Percentiles rank a stretch among this genome's conserved stretches.
These are phyloP conservation scores for Globisporangium nagaii DNA, from an alignment of 352 stramenopile species.

Conservation along the genomic window DNA sequence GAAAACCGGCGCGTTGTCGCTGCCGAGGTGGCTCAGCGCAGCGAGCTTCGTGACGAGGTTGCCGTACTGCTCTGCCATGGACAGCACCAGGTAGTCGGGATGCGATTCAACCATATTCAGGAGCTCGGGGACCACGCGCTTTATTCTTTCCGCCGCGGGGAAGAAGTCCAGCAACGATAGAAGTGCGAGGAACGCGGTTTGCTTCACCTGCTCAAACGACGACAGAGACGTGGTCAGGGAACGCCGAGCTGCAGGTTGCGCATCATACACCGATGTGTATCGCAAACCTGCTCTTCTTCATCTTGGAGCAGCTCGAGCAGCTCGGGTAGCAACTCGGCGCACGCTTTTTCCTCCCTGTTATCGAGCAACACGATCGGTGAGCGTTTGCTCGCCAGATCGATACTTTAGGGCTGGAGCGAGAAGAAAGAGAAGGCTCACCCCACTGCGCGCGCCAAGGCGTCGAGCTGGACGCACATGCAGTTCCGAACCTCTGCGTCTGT, in stretches of 20 bases:
- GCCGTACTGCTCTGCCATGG: conserved; percentile 49
- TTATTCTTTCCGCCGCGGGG: conserved; percentile 39
- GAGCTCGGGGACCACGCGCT: conserved; percentile 66
- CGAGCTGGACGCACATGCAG: conserved; percentile 82
- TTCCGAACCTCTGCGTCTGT: conserved; percentile 77
- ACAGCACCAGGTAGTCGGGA: conserved; percentile 53
- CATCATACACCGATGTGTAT: not conserved
- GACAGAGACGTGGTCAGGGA: not conserved
- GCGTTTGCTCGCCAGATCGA: not conserved
- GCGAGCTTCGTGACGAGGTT: conserved; percentile 62
- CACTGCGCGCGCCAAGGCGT: conserved; percentile 61
- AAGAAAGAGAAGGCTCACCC: conserved; percentile 24
- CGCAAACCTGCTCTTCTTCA: conserved; percentile 66
- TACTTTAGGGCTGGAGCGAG: not conserved
- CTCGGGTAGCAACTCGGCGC: conserved; percentile 60
- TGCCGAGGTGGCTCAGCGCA: conserved; percentile 47
- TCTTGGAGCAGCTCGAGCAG: conserved; percentile 75
- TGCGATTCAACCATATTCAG: conserved; percentile 44
- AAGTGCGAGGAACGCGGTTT: conserved; percentile 65
- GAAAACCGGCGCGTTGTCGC: conserved; percentile 40
- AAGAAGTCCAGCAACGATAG: conserved; percentile 77
- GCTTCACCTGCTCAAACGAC: conserved; percentile 46
- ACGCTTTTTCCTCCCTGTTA: conserved; percentile 54
- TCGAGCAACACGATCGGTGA: not conserved
- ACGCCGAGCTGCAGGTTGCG: not conserved